These are phyloP conservation scores for Delitschia confertaspora DNA, from an alignment of 495 filamentous ascomycete genomes.

Conservation along the genomic window DNA sequence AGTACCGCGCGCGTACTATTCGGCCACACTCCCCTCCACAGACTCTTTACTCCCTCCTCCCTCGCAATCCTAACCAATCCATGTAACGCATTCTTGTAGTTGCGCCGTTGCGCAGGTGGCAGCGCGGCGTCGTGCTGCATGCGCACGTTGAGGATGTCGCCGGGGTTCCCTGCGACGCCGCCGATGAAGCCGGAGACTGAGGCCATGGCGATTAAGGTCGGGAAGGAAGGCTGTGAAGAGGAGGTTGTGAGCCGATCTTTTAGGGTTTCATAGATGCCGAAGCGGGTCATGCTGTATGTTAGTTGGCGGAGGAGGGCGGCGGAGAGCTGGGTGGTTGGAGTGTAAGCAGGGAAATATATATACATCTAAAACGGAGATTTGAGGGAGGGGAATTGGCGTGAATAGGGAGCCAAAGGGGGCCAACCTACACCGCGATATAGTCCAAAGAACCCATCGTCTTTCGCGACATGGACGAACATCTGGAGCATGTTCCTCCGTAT, in stretches of 20 bases:
- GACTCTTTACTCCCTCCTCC: conserved; percentile 59
- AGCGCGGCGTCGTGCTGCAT: conserved; percentile 95
- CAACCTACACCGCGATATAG: conserved; percentile 67
- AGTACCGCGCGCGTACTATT: conserved; percentile 83
- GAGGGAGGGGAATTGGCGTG: no score
- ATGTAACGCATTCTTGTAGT: conserved; percentile 84
- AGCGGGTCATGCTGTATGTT: conserved; percentile 86
- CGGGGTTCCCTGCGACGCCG: conserved; percentile 83
- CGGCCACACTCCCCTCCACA: conserved; percentile 87
- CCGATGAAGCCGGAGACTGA: conserved; percentile 78
- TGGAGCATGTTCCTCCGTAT: conserved; percentile 58
- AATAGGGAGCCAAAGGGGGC: no score
- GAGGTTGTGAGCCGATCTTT: conserved; percentile 57
- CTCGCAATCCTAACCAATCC: conserved; percentile 75
- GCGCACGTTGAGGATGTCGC: conserved; percentile 93
- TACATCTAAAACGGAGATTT: no score
- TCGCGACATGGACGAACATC: conserved; percentile 69
- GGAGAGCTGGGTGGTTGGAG: conserved; percentile 54
- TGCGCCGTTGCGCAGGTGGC: conserved; percentile 60
- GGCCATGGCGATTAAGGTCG: conserved; percentile 69
- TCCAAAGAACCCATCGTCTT: conserved; percentile 56
- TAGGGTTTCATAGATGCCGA: conserved; percentile 89
- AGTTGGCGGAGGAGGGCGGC: conserved; percentile 82
- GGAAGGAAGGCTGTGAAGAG: conserved; percentile 48
- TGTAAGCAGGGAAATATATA: no score